These are phyloP conservation scores for Pisolithus marmoratus DNA, from an alignment of 768 basidiomycete species.

Conservation along the genomic window DNA sequence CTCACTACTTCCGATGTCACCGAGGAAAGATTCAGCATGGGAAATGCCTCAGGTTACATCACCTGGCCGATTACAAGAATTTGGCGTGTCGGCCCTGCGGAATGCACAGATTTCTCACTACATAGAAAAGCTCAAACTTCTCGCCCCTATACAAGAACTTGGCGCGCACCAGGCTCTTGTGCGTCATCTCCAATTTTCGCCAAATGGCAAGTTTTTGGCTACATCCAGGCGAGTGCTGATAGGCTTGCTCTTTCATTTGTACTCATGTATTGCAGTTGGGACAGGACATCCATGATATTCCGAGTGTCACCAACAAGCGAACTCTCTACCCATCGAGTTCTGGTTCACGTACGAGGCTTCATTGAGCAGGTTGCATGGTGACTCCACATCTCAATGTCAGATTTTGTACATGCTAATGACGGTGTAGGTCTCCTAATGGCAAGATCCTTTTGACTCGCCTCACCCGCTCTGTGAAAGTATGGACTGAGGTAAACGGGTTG, in stretches of 20 bases:
- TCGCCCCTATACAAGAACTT: conserved; percentile 38
- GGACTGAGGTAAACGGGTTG: conserved; percentile 37
- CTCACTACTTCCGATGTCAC: conserved; percentile 21
- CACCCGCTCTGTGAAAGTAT: conserved; percentile 45
- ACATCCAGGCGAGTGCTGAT: conserved; percentile 40
- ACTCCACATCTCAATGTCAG: not conserved
- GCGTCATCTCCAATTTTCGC: conserved; percentile 50
- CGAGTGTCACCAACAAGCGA: conserved; percentile 36
- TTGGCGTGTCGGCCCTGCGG: conserved; percentile 31
- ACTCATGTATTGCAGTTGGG: conserved; percentile 34
- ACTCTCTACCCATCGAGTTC: conserved; percentile 39
- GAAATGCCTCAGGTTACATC: conserved; percentile 26
- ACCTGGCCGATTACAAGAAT: conserved; percentile 28
- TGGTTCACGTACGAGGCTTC: conserved; percentile 49
- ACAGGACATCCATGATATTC: conserved; percentile 46
- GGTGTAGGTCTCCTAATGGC: conserved; percentile 43
- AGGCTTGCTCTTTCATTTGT: conserved; percentile 3
- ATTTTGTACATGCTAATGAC: conserved; percentile 2
- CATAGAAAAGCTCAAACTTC: conserved; percentile 36
- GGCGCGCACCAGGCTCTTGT: conserved; percentile 47
- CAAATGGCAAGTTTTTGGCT: conserved; percentile 47
- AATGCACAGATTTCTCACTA: conserved; percentile 36
- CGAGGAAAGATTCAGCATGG: conserved; percentile 26
- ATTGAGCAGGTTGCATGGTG: conserved; percentile 52
- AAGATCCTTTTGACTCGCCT: conserved; percentile 41